A percentile compares a stretch with the other conserved stretches of the same genome.
These are phyloP conservation scores for Rusavskia elegans DNA, from an alignment of 495 filamentous ascomycete genomes.

Conservation along the genomic window DNA sequence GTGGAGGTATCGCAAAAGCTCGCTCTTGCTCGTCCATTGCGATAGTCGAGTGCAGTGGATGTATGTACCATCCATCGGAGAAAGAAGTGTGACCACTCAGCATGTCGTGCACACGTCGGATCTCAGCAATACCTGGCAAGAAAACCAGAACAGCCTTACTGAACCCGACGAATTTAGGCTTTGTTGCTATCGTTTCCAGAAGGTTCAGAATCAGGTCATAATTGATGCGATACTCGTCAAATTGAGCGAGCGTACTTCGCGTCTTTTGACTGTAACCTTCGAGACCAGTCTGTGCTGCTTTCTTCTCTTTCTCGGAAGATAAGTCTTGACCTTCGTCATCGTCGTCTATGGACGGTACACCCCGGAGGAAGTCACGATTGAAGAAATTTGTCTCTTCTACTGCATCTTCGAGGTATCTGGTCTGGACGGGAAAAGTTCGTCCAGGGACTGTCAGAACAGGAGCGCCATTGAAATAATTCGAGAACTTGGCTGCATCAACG, in stretches of 20 bases:
- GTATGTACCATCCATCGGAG: slow-evolving; percentile 55
- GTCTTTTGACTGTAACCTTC: slow-evolving; percentile 55
- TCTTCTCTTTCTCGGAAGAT: slow-evolving; percentile 5
- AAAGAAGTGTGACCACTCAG: slow-evolving; percentile 57
- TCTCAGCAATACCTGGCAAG: slow-evolving; percentile 85
- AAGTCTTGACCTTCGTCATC: slow-evolving; percentile 13
- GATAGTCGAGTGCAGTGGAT: slow-evolving; percentile 83
- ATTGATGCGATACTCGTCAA: slow-evolving; percentile 78
- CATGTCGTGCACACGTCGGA: slow-evolving; percentile 71
- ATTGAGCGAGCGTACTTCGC: slow-evolving; percentile 48
- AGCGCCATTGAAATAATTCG: slow-evolving; percentile 67
- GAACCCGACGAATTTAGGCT: slow-evolving; percentile 46
- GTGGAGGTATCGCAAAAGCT: slow-evolving; percentile 72
- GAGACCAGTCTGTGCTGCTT: slow-evolving; percentile 1
- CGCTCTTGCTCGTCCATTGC: slow-evolving; percentile 92
- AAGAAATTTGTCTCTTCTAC: slow-evolving; percentile 65
- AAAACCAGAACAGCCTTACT: slow-evolving; percentile 92
- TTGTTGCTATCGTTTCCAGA: slow-evolving; percentile 52
- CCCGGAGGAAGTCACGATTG: slow-evolving; percentile 21
- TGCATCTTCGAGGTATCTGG: slow-evolving; percentile 81
- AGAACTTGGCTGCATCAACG: slow-evolving; percentile 80
- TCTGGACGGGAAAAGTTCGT: slow-evolving; percentile 79
- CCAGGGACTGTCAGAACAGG: slow-evolving; percentile 82
- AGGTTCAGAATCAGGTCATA: slow-evolving; percentile 66
- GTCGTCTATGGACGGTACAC: slow-evolving; percentile 38